Base-by-base conservation (phyloP, 2,329 filamentous ascomycete genomes). In the Ceratocystis huliohia region DNA sequence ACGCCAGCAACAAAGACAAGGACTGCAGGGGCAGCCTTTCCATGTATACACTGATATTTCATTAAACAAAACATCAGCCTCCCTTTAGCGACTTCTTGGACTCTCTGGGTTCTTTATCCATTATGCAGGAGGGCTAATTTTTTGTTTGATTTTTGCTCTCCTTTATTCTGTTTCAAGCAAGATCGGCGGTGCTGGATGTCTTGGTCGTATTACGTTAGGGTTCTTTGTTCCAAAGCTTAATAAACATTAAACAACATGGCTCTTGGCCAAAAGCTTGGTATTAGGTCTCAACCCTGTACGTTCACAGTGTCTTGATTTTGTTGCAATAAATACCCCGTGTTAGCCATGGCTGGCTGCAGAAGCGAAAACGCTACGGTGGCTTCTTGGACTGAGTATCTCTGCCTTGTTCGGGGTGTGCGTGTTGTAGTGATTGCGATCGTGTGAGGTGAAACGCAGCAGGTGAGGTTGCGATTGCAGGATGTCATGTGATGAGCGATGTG, bases 231-330 rank as follows among this genome's bases (percentile, higher is more conserved):
- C 53, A 50, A 50, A 50, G 46, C 46, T 50, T 59, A 33, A 25
- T 59, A 59, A 37, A 33, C 53, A 59, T 4, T 3, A 59, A 57
- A 8, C 17, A 59, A n/a, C 17, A 41, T 13, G 37, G 10, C 37
- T 41, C 28, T 33, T 15, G 53, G 53, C 53, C 3, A 59, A 59
- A 59, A 33, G 53, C 53, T 59, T 59, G 53, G 53, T 59, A 59
- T 59, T 59, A 25, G 22, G 6, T 33, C 53, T 30, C 28, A 59
- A 17, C 28, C 53, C 28, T 59, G 22, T 50, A n/a, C 7, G 10
- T 41, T 41, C 46, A 20, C 46, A 50, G 46, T n/a, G 17, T 50
- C 22, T 50, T 50, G 46, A 7, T 13, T 22, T 20, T n/a, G 46
- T 20, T 20, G 53, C 28, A 33, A 59, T 59, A 7, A 30, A 30